These are phyloP conservation scores for Cladobotryum mycophilum DNA, from an alignment of 2,329 filamentous ascomycete species.

Conservation along the genomic window DNA sequence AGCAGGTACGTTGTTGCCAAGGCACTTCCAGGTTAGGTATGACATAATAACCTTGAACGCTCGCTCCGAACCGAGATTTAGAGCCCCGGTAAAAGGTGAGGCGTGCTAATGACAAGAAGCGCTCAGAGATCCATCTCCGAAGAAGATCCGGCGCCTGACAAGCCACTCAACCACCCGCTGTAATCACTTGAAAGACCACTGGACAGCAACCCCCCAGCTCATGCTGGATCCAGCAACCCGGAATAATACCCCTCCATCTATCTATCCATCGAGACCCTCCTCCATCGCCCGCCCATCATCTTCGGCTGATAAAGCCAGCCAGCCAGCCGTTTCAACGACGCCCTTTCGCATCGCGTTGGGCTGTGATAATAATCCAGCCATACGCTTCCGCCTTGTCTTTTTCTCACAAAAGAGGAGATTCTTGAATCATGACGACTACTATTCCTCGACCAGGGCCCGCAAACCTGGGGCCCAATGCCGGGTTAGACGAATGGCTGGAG, in stretches of 20 bases:
- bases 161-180: too few relatives aligned
- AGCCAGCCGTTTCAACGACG: slow-evolving; percentile 8
- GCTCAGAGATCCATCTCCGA: slow-evolving; percentile 10
- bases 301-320: slow-evolving; percentile 9
- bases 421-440: slow-evolving; percentile 30
- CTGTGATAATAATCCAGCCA: slow-evolving; percentile 6
- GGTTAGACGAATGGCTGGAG: slow-evolving; percentile 92
- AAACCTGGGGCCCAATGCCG: slow-evolving; percentile 73
- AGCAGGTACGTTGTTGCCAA: too few relatives aligned
- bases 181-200: background rate
- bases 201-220: slow-evolving; percentile 1
- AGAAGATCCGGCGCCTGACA: slow-evolving; percentile 13
- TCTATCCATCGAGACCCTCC: slow-evolving; percentile 16
- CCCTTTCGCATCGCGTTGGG: slow-evolving; percentile 9
- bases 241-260: background rate
- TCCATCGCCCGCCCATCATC: slow-evolving; percentile 14
- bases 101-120: background rate
- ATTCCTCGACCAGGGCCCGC: slow-evolving; percentile 90
- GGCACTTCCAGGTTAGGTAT: too few relatives aligned
- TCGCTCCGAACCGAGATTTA: background rate
- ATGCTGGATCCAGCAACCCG: background rate
- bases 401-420: slow-evolving; percentile 18
- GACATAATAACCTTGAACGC: slow-evolving; percentile 5
- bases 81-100: too few relatives aligned
- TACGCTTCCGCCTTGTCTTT: slow-evolving; percentile 15